Base-by-base conservation (phyloP, 1,139 yeast species). In the Blastobotrys serpentis region DNA sequence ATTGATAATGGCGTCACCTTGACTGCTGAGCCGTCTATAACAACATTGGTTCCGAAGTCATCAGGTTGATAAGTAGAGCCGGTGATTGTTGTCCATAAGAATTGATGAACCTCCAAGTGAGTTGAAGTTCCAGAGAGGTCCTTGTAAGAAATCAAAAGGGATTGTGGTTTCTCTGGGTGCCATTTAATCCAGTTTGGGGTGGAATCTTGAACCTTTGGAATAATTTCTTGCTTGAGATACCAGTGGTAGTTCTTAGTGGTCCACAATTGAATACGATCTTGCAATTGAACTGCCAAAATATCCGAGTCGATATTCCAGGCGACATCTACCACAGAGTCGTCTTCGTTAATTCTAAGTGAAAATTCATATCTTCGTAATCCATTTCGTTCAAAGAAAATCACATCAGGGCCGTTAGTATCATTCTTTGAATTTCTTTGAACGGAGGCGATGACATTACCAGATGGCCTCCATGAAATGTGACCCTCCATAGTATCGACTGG, bases 331-430 rank as follows among this genome's bases (percentile, higher is more conserved):
- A 88, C 72, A 2, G 62, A 63, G 34, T 76, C 79, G 18, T 71
- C 70, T 1, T 52, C 42, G 0, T 83, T 79, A 37, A 86, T 70
- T 54, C 95, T 73, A 1, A 92, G 72, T 51, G 81, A 75, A 62
- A 92, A 90, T 57, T 86, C 89, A 41, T 95, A 95, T 60, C 92
- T 92, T 63, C 96, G 79, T 49, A 94, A 74, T 13, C 99, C 99
- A 64, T 94, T 94, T 63, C 89, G 78, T 67, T 94, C 99, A 62
- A 86, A 90, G 60, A 94, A 92, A 1, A 88, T 81, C 49, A 57
- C 43, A 41, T 61, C 63, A 3, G 62, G 62, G 11, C 55, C 55
- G 0, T 68, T 48, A n/a, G 50, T 58, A 2, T 46, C 44, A n/a
- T 51, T 42, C 42, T 47, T 19, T 2, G 62, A 51, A n/a, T 68